Evolutionary conservation across 495 filamentous ascomycete genomes (phyloP), one percentile per base, ranked within the genome.

Genomic region (Daldinia vernicosa): DNA sequence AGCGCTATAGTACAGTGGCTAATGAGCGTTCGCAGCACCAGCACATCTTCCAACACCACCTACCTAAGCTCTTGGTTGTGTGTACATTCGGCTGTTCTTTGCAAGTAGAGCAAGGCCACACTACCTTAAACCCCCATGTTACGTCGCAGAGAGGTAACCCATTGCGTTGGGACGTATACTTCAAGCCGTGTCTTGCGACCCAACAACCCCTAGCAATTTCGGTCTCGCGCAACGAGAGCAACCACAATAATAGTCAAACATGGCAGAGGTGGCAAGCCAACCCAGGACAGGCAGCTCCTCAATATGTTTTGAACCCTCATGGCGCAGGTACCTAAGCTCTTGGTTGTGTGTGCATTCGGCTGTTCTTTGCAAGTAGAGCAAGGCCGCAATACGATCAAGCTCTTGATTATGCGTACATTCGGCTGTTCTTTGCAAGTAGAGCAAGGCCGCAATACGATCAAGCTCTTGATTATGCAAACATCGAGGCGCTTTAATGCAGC

Each of bases 371-470:
- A 79, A 67, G 58, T 79, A 79, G 15, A 79, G 65, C 40, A 75
- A 69, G 2, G 77, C 60, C 19, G 74, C 77, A 50, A 79, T 77
- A 27, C 76, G 68, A 39, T 79, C 78, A 22, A 79, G 71, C 65
- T 79, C 77, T n/a, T n/a, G n/a, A n/a, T n/a, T n/a, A n/a, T n/a
- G n/a, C n/a, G n/a, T n/a, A n/a, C n/a, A n/a, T n/a, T n/a, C n/a
- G n/a, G n/a, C n/a, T n/a, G n/a, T n/a, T n/a, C n/a, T n/a, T n/a
- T n/a, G n/a, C n/a, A n/a, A n/a, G n/a, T n/a, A n/a, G n/a, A n/a
- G n/a, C n/a, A n/a, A n/a, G n/a, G n/a, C n/a, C n/a, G n/a, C n/a
- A n/a, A n/a, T n/a, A n/a, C n/a, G n/a, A n/a, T n/a, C n/a, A n/a
- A n/a, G n/a, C n/a, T n/a, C n/a, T n/a, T n/a, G n/a, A n/a, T n/a